Conservation (phyloP, 2,329 filamentous ascomycete species). For the Beauveria bassiana region DNA sequence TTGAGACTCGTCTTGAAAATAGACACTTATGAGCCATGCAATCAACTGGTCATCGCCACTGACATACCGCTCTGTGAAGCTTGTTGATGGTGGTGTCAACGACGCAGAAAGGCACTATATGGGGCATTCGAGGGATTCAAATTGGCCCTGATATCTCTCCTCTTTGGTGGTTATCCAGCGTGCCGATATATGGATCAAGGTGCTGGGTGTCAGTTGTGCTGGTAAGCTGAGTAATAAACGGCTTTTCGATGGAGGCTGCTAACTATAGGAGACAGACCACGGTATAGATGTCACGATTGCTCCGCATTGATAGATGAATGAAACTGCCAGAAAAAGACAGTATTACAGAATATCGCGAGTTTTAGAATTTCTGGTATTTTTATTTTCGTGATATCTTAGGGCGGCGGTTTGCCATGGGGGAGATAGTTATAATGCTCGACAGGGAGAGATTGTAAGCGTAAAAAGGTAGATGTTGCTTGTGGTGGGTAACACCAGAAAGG, state of each 20-base stretch:
- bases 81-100: neutral
- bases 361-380: too few species aligned
- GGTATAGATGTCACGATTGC: too few species aligned
- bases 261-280: neutral
- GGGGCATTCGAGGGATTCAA: neutral
- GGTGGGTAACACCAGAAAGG: neutral
- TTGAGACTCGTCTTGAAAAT: too few species aligned
- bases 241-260: neutral
- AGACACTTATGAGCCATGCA: neutral
- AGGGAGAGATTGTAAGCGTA: too few species aligned
- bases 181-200: neutral
- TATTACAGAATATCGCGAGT: too few species aligned
- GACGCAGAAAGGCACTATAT: neutral
- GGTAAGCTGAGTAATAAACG: constrained; percentile 6
- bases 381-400: too few species aligned
- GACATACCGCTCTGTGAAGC: neutral
- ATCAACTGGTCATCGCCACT: neutral
- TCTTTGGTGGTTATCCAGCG: neutral
- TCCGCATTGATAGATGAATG: too few species aligned
- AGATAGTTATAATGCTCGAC: too few species aligned
- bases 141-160: neutral
- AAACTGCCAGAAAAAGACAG: too few species aligned
- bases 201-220: neutral
- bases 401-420: too few species aligned
- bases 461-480: too few species aligned